These are phyloP conservation scores for Tubosaeta brunneosetosa DNA, from an alignment of 768 basidiomycete genomes.

Conservation along the genomic window DNA sequence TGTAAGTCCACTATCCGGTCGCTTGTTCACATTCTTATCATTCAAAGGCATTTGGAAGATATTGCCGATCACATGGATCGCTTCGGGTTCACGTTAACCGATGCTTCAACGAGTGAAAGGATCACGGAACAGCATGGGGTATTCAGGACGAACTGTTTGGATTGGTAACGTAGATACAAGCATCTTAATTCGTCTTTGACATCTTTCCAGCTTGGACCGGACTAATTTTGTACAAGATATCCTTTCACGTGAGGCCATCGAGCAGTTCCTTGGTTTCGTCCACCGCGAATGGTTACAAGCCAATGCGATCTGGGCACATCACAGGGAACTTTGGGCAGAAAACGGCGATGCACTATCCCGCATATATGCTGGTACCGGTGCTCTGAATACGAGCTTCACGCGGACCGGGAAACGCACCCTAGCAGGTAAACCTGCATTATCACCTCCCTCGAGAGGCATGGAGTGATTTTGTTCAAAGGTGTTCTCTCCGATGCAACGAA, in stretches of 20 bases:
- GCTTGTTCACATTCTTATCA: constrained; percentile 4
- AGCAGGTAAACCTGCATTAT: constrained; percentile 49
- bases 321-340: constrained; percentile 96
- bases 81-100: constrained; percentile 84
- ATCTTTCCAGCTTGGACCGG: constrained; percentile 70
- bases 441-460: not conserved
- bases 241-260: constrained; percentile 73
- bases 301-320: constrained; percentile 72
- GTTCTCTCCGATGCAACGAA: constrained; percentile 96
- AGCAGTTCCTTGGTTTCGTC: constrained; percentile 77
- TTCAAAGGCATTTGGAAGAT: constrained; percentile 53
- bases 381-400: constrained; percentile 94
- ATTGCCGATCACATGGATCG: constrained; percentile 63
- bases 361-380: constrained; percentile 92
- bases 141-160: constrained; percentile 92
- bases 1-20: constrained; percentile 33
- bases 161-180: constrained; percentile 58
- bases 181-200: not conserved
- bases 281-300: constrained; percentile 73
- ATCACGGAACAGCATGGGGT: constrained; percentile 89
- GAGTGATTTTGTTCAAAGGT: constrained; percentile 40
- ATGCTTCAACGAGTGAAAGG: constrained; percentile 57
- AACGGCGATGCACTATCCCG: constrained; percentile 90
- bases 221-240: constrained; percentile 98
- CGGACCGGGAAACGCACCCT: constrained; percentile 91